Evolutionary conservation across 2,329 filamentous ascomycete genomes (phyloP).

Genomic region (Karstenula rhodostoma): DNA sequence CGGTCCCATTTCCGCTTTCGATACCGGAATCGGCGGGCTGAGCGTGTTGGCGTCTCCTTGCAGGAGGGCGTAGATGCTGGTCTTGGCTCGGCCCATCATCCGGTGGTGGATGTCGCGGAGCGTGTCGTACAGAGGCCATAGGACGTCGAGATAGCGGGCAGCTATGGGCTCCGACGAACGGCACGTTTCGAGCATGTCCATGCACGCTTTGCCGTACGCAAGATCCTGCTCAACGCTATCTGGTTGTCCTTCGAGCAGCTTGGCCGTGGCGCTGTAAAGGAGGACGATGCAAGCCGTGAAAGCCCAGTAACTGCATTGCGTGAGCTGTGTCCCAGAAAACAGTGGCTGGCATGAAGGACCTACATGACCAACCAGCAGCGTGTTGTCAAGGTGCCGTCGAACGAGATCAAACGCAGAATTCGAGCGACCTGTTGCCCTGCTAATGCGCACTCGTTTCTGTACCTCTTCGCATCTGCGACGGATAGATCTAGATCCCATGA

Average conservation of each 20-base stretch:
- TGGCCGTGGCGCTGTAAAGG: constrained; percentile 45
- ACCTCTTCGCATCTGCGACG: constrained; percentile 35
- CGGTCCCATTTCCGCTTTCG: constrained; percentile 43
- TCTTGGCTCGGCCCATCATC: constrained; percentile 41
- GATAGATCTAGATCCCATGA: constrained; percentile 35
- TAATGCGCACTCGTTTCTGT: constrained; percentile 42
- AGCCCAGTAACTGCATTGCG: constrained; percentile 41
- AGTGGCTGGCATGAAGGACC: constrained; percentile 12
- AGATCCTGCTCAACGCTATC: constrained; percentile 45
- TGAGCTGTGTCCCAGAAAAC: neutral
- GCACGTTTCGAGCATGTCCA: constrained; percentile 46
- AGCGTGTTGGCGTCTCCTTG: constrained; percentile 34
- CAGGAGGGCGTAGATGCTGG: constrained; percentile 45
- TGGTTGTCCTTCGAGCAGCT: constrained; percentile 42
- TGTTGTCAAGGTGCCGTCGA: constrained; percentile 45
- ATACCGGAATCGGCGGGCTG: constrained; percentile 41
- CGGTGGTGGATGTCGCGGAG: constrained; percentile 44
- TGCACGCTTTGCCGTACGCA: constrained; percentile 42
- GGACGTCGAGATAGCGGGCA: constrained; percentile 39
- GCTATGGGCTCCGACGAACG: constrained; percentile 44
- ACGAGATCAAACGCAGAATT: constrained; percentile 43
- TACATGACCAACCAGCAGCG: constrained; percentile 51
- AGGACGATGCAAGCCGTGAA: constrained; percentile 47
- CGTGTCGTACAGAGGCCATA: constrained; percentile 46
- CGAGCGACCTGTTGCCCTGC: constrained; percentile 48